Evolutionary conservation across 2,329 filamentous ascomycete genomes (phyloP), one percentile per base, ranked within the genome.

Genomic region (Calonectria multiphialidica): DNA sequence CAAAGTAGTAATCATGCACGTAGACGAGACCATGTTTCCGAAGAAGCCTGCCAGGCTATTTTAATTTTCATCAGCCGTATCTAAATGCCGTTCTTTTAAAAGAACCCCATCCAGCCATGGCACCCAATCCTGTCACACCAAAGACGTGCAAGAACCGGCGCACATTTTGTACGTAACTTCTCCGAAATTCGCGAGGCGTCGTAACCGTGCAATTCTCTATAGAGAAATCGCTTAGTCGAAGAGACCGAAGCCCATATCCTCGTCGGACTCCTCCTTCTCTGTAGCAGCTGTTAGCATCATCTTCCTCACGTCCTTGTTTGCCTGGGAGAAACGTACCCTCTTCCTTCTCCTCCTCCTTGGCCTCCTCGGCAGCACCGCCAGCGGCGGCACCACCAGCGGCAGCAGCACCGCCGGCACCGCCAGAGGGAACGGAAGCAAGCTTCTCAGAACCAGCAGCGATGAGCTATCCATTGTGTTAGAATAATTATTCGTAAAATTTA

Each of bases 361-460:
- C 89, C 86, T 92, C 91, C 83, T 90, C 90, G 79, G 90, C 91
- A 80, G 88, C 94, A 81, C 88, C 93, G 79, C 88, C 93, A 80
- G 88, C 93, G 81, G 88, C 93, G 83, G 88, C 94, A 84, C 88
- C 93, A 84, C 88, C 91, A 85, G 89, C 90, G 82, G 88, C 89
- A 82, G 88, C 89, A 81, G 90, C 94, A 87, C 90, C 94, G 85
- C 92, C 95, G 83, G 89, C 91, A 87, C 96, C 96, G 83, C 96
- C 97, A 83, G 94, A 95, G 87, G 97, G 96, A 84, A 99, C 96
- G 88, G 96, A 98, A 82, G 97, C 97, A 83, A 99, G 95, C 93
- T 99, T 99, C 87, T 89, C 84, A 79, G 94, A 92, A 85, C 97
- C 97, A 88, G 96, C 92, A 82, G 94, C 82, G 87, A 99, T 98